Evolutionary conservation across 2,329 filamentous ascomycete genomes (phyloP), one percentile per base, ranked within the genome.

Genomic region (Rhynchosporium secalis): DNA sequence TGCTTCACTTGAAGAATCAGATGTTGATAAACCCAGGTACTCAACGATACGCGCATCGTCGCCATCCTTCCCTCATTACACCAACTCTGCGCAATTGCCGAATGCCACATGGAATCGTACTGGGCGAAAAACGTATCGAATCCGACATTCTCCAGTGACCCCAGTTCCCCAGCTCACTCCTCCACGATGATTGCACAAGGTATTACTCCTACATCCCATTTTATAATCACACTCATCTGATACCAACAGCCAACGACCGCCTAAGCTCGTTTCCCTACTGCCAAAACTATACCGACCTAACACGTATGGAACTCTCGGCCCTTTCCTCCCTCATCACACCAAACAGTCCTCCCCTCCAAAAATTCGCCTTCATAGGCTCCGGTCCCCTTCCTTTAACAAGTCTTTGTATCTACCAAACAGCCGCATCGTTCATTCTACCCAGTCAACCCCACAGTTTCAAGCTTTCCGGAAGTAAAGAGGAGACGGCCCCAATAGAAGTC

Each of bases 311-410:
- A 68, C 73, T 80, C 29, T 72, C 72, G 29, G 74, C 77, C 8
- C 72, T 83, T 4, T 63, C 71, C 12, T 73, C 77, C 3, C 77
- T 76, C 64, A 68, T 0, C 15, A 64, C 36, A 6, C 41, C 33
- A 28, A 2, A 36, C 6, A 40, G 33, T 6, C n/a, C 6, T n/a
- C 55, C 66, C 2, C 75, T 76, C 0, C 62, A 62, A 0, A 74
- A 69, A 6, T 73, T 83, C 20, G 78, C 78, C 1, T 82, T 83
- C 65, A 75, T 83, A 3, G 81, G 81, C 12, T 81, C 78, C 0
- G 81, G 81, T 0, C 80, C 80, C 0, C 68, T 83, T 1, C 81
- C 81, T 0, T 67, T 83, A 15, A 81, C 80, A 0, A 79, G 78
- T 0, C 68, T 83, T 3, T 81, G 79, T 62, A 71, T 82, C 20